Evolutionary conservation across 1,284 basidiomycete species (phyloP).

Genomic region (Peniophora sp.): DNA sequence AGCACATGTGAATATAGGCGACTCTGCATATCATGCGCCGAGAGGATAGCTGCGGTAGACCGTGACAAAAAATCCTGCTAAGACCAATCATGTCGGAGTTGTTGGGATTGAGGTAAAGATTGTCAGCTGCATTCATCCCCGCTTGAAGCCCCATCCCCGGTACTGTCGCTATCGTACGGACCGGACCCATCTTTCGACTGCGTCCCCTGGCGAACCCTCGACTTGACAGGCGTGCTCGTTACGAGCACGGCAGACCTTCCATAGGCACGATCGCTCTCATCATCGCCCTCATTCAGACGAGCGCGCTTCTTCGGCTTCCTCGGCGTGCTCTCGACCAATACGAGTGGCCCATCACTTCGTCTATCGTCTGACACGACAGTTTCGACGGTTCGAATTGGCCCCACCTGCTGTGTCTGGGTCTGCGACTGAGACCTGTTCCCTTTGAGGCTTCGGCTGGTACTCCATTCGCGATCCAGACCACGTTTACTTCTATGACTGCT

Average conservation of each 20-base stretch:
- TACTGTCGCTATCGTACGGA: too few relatives aligned
- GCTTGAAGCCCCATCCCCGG: too few relatives aligned
- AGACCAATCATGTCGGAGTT: too few relatives aligned
- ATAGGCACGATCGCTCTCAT: not conserved
- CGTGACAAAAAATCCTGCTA: too few relatives aligned
- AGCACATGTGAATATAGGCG: too few relatives aligned
- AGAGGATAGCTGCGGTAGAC: too few relatives aligned
- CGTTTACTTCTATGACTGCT: slow-evolving; percentile 32
- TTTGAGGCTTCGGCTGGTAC: slow-evolving; percentile 65
- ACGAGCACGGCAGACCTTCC: not conserved
- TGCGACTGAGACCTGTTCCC: slow-evolving; percentile 10
- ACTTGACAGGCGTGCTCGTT: not conserved
- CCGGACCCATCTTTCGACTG: not conserved
- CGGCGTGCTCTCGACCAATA: slow-evolving; percentile 7
- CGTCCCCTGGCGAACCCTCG: not conserved
- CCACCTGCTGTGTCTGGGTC: too few relatives aligned
- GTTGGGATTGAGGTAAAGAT: too few relatives aligned
- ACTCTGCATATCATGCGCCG: too few relatives aligned
- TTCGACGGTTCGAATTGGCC: too few relatives aligned
- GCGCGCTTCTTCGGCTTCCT: slow-evolving; percentile 1
- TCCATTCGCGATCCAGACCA: slow-evolving; percentile 54
- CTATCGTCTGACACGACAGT: not conserved
- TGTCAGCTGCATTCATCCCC: too few relatives aligned
- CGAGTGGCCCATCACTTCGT: slow-evolving; percentile 2
- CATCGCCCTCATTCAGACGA: not conserved